Base-by-base conservation (phyloP, 352 stramenopile genomes). In the Phytophthora niederhauseri region DNA sequence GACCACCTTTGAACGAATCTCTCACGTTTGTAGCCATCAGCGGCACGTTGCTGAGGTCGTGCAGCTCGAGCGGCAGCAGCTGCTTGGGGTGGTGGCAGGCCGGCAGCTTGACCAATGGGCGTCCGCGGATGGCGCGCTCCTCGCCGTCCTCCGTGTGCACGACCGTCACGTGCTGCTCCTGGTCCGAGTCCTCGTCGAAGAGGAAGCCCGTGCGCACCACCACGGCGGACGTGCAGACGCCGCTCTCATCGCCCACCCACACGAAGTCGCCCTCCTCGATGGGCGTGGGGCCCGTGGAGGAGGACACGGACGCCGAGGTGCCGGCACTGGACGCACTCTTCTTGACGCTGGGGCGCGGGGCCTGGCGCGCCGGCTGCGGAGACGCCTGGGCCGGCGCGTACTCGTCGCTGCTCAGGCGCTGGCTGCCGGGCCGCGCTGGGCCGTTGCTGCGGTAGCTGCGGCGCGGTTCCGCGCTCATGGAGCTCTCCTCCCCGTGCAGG, bases 111-210 rank as follows among this genome's bases (percentile, higher is more conserved):
- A 91, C 61, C 38, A 92, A 70, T 65, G 82, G 62, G 4, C 80
- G 74, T 38, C 82, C 75, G 30, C 85, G 81, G 17, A 95, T 79
- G 46, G 90, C 85, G 38, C 85, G 83, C 66, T 95, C 87, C 57
- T 95, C 87, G 22, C 85, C 85, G 46, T 95, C 87, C 30, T 95
- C 87, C 8, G 87, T 95, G 70, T 95, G 87, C 9, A 95, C 84
- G 14, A 93, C 78, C 22, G 80, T 86, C 46, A 93, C 78, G 19
- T 87, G 82, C 43, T 92, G 76, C 65, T 93, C 85, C 54, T 82
- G 66, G 22, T 90, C 83, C 20, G 70, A 82, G 15, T 76, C 75
- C n/a, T 82, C 76, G 56, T 92, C 82, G 34, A 83, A 87, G 12
- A 86, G 34, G 43, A 82, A 93, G 0, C 85, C 85, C 20, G 76